Evolutionary conservation across 768 basidiomycete species (phyloP).

Genomic region (Leccinum uliginosum): DNA sequence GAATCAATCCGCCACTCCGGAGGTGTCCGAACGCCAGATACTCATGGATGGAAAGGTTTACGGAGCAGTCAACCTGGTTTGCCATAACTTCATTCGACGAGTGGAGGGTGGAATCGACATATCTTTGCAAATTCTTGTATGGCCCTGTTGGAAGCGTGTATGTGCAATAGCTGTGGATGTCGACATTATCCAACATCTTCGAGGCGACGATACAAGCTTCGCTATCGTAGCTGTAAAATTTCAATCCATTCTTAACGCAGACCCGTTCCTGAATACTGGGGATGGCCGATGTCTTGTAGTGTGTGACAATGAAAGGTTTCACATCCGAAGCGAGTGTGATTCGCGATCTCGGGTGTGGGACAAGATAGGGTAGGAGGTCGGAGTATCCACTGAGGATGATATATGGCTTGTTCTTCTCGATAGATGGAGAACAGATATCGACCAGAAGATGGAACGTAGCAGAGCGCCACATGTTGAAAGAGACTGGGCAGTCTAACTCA

Average conservation of each 20-base stretch:
- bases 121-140: constrained; percentile 37
- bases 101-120: constrained; percentile 34
- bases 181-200: constrained; percentile 5
- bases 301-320: constrained; percentile 16
- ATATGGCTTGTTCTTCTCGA: constrained; percentile 4
- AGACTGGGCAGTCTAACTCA: constrained; percentile 37
- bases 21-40: constrained; percentile 41
- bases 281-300: constrained; percentile 13
- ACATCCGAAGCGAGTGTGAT: constrained; percentile 23
- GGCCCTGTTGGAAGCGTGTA: constrained; percentile 28
- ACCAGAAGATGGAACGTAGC: constrained; percentile 37
- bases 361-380: constrained; percentile 10
- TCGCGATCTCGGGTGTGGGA: constrained; percentile 15
- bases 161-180: constrained; percentile 27
- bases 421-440: constrained; percentile 10
- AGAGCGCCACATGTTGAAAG: constrained; percentile 42
- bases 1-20: constrained; percentile 41
- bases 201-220: constrained; percentile 11
- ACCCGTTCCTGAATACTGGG: constrained; percentile 15
- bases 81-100: constrained; percentile 43
- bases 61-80: constrained; percentile 38
- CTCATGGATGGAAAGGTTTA: constrained; percentile 41
- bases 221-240: constrained; percentile 29
- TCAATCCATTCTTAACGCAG: constrained; percentile 33
- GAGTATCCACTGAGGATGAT: constrained; percentile 14